Base-by-base conservation (phyloP, 176 grass and related monocot species). In the Raddia guianensis region DNA sequence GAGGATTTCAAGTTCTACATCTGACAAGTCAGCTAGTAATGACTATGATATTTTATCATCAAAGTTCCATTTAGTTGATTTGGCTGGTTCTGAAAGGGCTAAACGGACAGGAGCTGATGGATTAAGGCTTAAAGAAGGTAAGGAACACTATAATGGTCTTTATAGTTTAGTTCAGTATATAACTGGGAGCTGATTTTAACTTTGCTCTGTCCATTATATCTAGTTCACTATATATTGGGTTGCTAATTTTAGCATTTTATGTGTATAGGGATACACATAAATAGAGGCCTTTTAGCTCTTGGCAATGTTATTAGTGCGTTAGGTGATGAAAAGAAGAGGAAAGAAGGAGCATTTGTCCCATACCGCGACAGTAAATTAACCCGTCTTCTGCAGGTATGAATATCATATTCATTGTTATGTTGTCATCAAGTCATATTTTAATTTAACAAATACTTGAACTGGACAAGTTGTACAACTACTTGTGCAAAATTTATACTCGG, bases 71-170 rank as follows among this genome's bases (percentile, higher is more conserved):
- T 74, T 97, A 14, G 93, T 97, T 60, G 93, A 97, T 73, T 86
- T 97, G 64, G 93, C 93, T 82, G 93, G 93, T 78, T 97, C 93
- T 81, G 93, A 97, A 81, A 91, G 90, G 70, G 87, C 93, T 74
- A 94, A 94, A 66, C 83, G 92, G 47, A 94, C 92, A 63, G 93
- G 90, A 68, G 88, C 88, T 57, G 86, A 97, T 72, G 93, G 90
- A 37, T 79, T 75, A 27, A 77, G 93, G 42, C 87, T 97, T 76
- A 97, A 93, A 93, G 93, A 97, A 91, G 93, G 93, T 70, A 78
- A 89, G 32, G 12, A 67, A 10, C 1, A 1, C 35, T 75, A 16
- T 80, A 14, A 51, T 19, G 47, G 15, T 6, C 2, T 49, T 20
- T 66, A 0, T 47, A 51, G 3, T 65, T 87, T 71, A 27, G 16